Conservation (phyloP, 345 rosid genomes). For the Populus ilicifolia region DNA sequence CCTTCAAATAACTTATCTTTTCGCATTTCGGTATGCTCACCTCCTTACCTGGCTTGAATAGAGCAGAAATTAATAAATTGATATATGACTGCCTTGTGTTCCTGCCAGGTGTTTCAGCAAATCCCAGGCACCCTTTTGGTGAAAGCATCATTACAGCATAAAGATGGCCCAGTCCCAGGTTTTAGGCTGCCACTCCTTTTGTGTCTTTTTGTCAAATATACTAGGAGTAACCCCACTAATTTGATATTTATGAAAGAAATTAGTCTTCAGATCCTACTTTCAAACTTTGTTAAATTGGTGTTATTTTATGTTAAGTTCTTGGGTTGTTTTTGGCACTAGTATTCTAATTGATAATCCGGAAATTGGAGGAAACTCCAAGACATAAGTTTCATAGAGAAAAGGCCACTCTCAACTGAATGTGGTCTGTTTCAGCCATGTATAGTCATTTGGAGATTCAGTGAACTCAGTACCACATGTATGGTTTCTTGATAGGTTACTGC, state of each 20-base stretch:
- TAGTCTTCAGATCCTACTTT: neutral
- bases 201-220: neutral
- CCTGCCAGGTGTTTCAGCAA: constrained; percentile 69
- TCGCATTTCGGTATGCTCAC: constrained; percentile 44
- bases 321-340: constrained; percentile 41
- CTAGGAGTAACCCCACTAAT: neutral
- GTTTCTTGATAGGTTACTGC: neutral
- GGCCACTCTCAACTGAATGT: neutral
- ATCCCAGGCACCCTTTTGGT: constrained; percentile 77
- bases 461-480: neutral
- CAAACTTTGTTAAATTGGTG: neutral
- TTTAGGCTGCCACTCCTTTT: constrained; percentile 1
- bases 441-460: neutral
- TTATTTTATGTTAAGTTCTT: neutral
- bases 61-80: neutral
- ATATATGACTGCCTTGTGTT: constrained; percentile 10
- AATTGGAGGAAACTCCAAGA: constrained; percentile 49
- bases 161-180: constrained; percentile 57
- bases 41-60: constrained; percentile 6
- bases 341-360: constrained; percentile 48
- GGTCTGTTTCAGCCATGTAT: neutral
- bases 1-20: constrained; percentile 40
- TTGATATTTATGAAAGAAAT: neutral
- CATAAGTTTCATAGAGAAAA: constrained; percentile 42
- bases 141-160: constrained; percentile 63